Evolutionary conservation across 352 stramenopile genomes (phyloP), one percentile per base, ranked within the genome.

Genomic region (Globisporangium perplexum): DNA sequence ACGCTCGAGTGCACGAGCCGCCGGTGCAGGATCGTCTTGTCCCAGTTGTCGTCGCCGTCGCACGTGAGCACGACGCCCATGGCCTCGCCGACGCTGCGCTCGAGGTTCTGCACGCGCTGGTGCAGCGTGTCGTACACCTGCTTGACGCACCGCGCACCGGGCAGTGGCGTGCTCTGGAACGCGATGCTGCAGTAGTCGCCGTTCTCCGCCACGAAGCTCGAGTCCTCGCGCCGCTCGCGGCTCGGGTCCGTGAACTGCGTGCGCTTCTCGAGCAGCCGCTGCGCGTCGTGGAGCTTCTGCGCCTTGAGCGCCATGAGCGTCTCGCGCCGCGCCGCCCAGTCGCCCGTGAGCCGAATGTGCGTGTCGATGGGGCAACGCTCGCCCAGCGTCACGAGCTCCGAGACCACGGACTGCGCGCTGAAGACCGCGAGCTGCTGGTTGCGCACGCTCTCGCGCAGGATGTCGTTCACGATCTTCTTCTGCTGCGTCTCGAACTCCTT

Each of bases 371-470:
- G 68, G 33, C 66, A 75, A 18, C 65, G 68, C 3, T 55, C 52
- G 46, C 31, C 47, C 20, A 63, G 47, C 15, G 68, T 55, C 60
- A 66, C 61, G 42, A 78, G 59, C 45, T 78, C 71, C 10, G 71
- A 81, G 23, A 81, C 56, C 23, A 68, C 64, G 7, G 71, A 81
- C 50, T 78, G 71, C 26, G 63, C 66, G 14, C 60, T 68, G 35
- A 76, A 61, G 33, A 78, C 56, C 58, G 74, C 52, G 33, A 78
- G 65, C 39, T 81, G 66, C 49, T 81, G 71, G 50, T 77, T 78
- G 22, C 68, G 66, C 51, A 76, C 65, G 14, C 60, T 56, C 57
- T 81, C 68, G 20, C 69, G 68, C 28, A 78, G 53, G 23, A 76
- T 50, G 35, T 74, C 62, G 56, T 81, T 81, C 52, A 63, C 45